Evolutionary conservation across 257 asterid species (phyloP).

Genomic region (Apocynum venetum): DNA sequence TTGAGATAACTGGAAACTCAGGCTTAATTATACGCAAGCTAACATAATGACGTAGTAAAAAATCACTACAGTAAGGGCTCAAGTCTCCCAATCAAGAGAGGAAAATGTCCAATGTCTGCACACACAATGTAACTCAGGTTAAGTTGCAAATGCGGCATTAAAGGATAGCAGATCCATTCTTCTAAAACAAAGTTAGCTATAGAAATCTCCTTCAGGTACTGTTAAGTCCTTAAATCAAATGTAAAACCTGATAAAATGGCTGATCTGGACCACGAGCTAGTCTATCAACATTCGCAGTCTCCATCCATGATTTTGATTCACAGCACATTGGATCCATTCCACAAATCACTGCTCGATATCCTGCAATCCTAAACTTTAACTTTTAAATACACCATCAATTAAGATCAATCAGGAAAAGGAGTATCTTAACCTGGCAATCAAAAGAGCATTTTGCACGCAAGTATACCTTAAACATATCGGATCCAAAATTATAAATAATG

Average conservation of each 20-base stretch:
- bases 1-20: neutral
- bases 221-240: neutral
- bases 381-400: conserved; percentile 10
- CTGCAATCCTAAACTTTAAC: conserved; percentile 33
- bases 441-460: too few species aligned
- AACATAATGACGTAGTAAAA: neutral
- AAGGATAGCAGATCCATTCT: neutral
- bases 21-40: neutral
- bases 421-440: neutral
- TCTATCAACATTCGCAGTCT: conserved; percentile 65
- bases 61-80: neutral
- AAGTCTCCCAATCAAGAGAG: neutral
- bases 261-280: conserved; percentile 83
- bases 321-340: conserved; percentile 99
- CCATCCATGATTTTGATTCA: conserved; percentile 94
- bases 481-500: neutral
- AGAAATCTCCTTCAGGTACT: neutral
- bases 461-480: neutral
- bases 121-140: neutral
- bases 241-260: conserved; percentile 90
- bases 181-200: neutral
- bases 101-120: neutral
- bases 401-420: neutral
- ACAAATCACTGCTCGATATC: conserved; percentile 85
- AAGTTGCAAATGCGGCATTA: neutral